Evolutionary conservation across 1,139 yeast genomes (phyloP).

Genomic region (Yamadazyma mexicana): DNA sequence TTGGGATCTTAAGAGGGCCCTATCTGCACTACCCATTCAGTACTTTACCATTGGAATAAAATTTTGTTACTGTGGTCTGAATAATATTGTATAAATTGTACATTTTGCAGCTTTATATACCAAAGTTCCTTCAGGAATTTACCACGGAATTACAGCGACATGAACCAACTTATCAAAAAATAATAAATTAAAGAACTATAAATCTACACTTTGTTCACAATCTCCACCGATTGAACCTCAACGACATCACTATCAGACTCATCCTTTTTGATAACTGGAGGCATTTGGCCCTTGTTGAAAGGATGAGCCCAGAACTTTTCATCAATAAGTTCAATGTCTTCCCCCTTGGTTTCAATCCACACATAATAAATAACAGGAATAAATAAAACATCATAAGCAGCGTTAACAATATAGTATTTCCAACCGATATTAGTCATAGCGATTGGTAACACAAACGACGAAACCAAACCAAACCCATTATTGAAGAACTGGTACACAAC

Average conservation of each 20-base stretch:
- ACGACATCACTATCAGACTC: constrained; percentile 2
- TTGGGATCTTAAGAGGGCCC: too few species aligned
- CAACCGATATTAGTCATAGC: constrained; percentile 15
- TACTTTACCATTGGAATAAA: too few species aligned
- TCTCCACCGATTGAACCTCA: constrained; percentile 1
- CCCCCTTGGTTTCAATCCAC: constrained; percentile 18
- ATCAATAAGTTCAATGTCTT: constrained; percentile 9
- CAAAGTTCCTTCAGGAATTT: too few species aligned
- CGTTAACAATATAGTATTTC: constrained; percentile 16
- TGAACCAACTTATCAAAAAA: too few species aligned
- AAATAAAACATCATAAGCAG: constrained; percentile 13
- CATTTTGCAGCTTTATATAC: too few species aligned
- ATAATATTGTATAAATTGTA: too few species aligned
- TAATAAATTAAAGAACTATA: too few species aligned
- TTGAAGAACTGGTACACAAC: constrained; percentile 8
- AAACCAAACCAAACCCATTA: constrained; percentile 13
- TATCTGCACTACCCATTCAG: too few species aligned
- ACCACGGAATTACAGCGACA: too few species aligned
- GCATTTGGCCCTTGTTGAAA: constrained; percentile 1
- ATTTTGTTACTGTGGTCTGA: too few species aligned
- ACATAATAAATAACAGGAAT: constrained; percentile 14
- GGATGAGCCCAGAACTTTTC: constrained; percentile 9
- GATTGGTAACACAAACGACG: constrained; percentile 15
- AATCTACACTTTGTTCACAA: neutral
- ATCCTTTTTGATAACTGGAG: neutral